Evolutionary conservation across 2,329 filamentous ascomycete species (phyloP).

Genomic region (Arthrobotrys conoides): DNA sequence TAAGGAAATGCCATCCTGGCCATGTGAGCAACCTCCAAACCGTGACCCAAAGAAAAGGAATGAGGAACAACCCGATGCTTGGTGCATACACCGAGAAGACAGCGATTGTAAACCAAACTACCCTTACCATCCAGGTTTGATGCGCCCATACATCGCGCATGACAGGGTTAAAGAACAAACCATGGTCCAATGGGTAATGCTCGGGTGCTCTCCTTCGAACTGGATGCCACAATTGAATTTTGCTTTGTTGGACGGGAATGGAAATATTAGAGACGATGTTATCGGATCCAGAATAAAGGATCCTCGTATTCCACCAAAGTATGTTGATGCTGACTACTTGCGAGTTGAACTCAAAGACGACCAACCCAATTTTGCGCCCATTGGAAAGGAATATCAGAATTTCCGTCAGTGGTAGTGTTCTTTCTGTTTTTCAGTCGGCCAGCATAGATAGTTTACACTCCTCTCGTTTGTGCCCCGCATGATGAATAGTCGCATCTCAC

Average conservation of each 20-base stretch:
- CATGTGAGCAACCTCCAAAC: not conserved
- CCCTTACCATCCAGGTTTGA: conserved; percentile 20
- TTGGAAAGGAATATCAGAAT: not conserved
- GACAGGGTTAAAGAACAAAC: not conserved
- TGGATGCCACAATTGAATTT: conserved; percentile 53
- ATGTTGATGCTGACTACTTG: not conserved
- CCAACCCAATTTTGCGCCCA: not conserved
- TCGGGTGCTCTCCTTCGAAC: conserved; percentile 39
- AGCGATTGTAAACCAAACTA: conserved; percentile 23
- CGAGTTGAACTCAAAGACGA: not conserved
- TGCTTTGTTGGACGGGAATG: conserved; percentile 1
- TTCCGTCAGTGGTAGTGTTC: not conserved
- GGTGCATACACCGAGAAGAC: conserved; percentile 1
- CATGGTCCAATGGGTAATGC: not conserved
- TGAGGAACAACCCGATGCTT: conserved; percentile 12
- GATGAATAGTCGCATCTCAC: too few relatives aligned
- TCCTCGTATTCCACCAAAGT: not conserved
- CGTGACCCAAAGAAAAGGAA: not conserved
- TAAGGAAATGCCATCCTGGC: not conserved
- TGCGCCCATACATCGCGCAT: conserved; percentile 22
- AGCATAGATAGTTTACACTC: too few relatives aligned
- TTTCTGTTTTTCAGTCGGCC: too few relatives aligned
- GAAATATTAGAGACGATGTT: not conserved
- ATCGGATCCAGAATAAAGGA: conserved; percentile 2
- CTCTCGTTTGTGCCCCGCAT: too few relatives aligned